Conservation (phyloP, 768 basidiomycete species). For the Solioccasus polychromus region DNA sequence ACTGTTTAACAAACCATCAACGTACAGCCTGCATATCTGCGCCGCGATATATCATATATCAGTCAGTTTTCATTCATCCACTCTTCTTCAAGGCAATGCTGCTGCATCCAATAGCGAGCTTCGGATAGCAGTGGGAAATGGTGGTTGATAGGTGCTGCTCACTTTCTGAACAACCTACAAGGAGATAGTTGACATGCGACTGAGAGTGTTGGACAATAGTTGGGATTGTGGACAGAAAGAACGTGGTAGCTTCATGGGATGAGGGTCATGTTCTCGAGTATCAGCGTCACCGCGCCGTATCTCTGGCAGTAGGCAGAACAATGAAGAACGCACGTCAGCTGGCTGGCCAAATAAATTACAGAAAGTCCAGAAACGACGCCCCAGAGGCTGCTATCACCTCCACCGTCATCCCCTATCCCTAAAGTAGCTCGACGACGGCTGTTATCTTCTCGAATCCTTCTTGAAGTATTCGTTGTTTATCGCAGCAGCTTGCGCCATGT, state of each 20-base stretch:
- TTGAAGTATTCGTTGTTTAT: slow-evolving; percentile 86
- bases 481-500: slow-evolving; percentile 78
- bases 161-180: too few relatives aligned
- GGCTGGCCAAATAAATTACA: slow-evolving; percentile 28
- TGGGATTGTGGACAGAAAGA: slow-evolving; percentile 3
- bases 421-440: background rate
- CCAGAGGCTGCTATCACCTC: slow-evolving; percentile 7
- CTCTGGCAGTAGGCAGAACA: slow-evolving; percentile 9
- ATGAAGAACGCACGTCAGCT: slow-evolving; percentile 25
- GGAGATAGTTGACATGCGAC: too few relatives aligned
- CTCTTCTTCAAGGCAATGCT: slow-evolving; percentile 7
- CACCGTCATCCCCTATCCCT: slow-evolving; percentile 1
- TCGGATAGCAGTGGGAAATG: too few relatives aligned
- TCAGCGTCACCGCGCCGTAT: slow-evolving; percentile 5
- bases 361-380: slow-evolving; percentile 20
- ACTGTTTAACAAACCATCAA: background rate
- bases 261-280: slow-evolving; percentile 7
- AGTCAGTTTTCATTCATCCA: background rate
- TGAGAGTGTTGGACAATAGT: too few relatives aligned
- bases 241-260: slow-evolving; percentile 7
- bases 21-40: slow-evolving; percentile 10
- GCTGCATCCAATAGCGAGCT: too few relatives aligned
- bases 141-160: background rate
- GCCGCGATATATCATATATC: too few relatives aligned
- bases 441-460: slow-evolving; percentile 42